Conservation (phyloP, 305 asterid genomes). For the Withania somnifera region DNA sequence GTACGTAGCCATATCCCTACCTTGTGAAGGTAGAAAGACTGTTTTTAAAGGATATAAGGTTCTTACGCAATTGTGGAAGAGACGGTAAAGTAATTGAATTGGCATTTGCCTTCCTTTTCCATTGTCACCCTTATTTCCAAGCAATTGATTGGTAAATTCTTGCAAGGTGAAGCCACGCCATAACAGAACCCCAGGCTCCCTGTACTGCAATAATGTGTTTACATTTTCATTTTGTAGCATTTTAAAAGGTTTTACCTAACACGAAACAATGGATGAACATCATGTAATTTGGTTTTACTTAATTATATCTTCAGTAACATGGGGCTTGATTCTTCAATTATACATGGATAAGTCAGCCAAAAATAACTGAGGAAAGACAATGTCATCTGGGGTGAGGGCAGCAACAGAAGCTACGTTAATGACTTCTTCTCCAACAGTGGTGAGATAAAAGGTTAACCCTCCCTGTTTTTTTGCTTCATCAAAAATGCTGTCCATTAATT, state of each 20-base stretch:
- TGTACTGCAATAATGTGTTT: conserved; percentile 42
- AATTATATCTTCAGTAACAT: background rate
- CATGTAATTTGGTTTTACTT: background rate
- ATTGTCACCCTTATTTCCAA: conserved; percentile 54
- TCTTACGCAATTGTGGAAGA: conserved; percentile 76
- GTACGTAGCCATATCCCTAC: too few relatives aligned
- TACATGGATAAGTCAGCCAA: background rate
- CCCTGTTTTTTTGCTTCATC: conserved; percentile 89
- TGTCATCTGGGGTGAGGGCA: conserved; percentile 58
- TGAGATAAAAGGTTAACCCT: conserved; percentile 69
- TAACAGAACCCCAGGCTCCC: conserved; percentile 72
- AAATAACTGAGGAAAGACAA: conserved; percentile 66
- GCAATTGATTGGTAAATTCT: conserved; percentile 67
- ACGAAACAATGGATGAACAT: background rate
- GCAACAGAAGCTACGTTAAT: conserved; percentile 84
- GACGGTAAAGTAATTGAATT: conserved; percentile 75
- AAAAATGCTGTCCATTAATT: conserved; percentile 58
- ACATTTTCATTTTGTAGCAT: background rate
- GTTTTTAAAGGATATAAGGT: background rate
- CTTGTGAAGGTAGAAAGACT: too few relatives aligned
- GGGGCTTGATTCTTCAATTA: background rate
- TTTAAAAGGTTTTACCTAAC: too few relatives aligned
- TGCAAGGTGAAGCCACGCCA: conserved; percentile 90
- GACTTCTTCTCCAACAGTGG: conserved; percentile 80
- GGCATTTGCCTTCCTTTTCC: conserved; percentile 99